Evolutionary conservation across 495 filamentous ascomycete species (phyloP).

Genomic region (Cairneyella variabilis): DNA sequence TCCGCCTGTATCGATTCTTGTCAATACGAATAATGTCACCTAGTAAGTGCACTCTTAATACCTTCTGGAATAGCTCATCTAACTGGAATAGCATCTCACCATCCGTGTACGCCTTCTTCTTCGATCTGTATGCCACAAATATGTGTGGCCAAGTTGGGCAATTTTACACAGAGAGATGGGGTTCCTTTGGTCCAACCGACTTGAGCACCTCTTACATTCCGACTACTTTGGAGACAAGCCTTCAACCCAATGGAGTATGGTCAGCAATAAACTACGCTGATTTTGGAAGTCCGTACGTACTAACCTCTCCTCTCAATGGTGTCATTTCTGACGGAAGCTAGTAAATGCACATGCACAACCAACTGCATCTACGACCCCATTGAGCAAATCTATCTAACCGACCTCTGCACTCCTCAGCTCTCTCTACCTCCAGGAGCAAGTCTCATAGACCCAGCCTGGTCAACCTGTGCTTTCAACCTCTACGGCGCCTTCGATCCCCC

Average conservation of each 20-base stretch:
- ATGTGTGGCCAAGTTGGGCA: neutral
- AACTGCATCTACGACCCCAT: neutral
- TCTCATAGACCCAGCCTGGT: neutral
- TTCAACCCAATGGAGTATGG: neutral
- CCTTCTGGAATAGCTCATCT: too few species aligned
- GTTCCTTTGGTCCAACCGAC: neutral
- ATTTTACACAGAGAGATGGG: neutral
- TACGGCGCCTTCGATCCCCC: neutral
- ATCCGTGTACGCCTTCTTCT: conserved; percentile 1
- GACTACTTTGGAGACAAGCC: neutral
- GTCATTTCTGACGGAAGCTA: neutral
- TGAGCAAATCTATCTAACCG: neutral
- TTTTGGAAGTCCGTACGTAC: neutral
- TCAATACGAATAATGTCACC: neutral
- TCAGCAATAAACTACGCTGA: neutral
- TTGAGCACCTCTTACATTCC: neutral
- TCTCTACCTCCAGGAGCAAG: neutral
- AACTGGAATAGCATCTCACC: conserved; percentile 11
- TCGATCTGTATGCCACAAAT: neutral
- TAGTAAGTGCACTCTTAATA: too few species aligned
- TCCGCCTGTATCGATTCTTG: neutral
- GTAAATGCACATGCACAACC: conserved; percentile 3
- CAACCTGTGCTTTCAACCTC: neutral
- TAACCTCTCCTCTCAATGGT: neutral
- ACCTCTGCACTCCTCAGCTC: neutral